Evolutionary conservation across 164 flowering plant genomes (phyloP), one percentile per base, ranked within the genome.

Genomic region (Magnolia changhungtana): DNA sequence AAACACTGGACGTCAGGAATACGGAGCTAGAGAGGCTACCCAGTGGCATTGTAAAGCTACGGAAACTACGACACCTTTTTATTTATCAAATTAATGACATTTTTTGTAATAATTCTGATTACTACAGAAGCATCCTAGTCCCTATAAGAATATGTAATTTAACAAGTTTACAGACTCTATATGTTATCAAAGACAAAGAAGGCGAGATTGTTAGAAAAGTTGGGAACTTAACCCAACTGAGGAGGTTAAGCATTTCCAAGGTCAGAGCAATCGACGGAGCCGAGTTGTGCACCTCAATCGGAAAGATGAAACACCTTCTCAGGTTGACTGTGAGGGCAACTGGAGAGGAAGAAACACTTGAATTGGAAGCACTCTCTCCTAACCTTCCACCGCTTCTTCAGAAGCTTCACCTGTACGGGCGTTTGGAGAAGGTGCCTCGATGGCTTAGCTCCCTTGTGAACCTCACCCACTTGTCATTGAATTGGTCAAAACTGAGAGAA

Each of bases 391-490:
- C 59, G 11, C 59, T 79, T 69, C 85, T 87, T 73, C 82, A 85
- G 75, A 82, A 75, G 66, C 80, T 85, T 31, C 52, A 18, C 21
- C 59, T 84, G 77, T 64, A 64, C 45, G 87, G 85, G 20, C 24
- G 29, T 59, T 63, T 87, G 73, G 49, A 71, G 8, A 77, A 61
- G 20, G 5, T 84, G 31, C 87, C 87, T 55, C 75, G 18, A 10
- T 85, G 84, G 83, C n/a, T 85, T 52, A 71, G 69, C 52, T 69
- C 78, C 3, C 80, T 82, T 6, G 10, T 18, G n/a, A 77, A 75
- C 72, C 75, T 85, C 49, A 75, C 85, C 6, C 80, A 80, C 65
- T 74, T 82, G 71, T 29, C 31, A 66, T 70, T 85, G 76, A 67
- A 72, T 29, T 71, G 71, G 19, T 82, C 84, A 8, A 61, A 49